Evolutionary conservation across 1,139 yeast genomes (phyloP), one percentile per base, ranked within the genome.

Genomic region (Pichia sp.): DNA sequence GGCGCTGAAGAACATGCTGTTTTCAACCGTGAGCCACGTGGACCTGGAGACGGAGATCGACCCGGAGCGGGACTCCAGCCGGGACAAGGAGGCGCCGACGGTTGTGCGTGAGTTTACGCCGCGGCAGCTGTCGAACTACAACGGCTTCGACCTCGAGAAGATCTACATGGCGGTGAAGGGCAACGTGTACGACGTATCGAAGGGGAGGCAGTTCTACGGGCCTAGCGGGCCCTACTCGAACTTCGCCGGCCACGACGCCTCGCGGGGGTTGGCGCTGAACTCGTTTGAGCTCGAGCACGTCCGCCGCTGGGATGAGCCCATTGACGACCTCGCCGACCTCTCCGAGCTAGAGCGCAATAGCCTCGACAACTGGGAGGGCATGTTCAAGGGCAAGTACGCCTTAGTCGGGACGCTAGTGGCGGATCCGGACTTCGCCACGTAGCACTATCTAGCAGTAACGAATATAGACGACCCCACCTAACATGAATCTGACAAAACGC

Each of bases 171-270:
- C 90, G 0, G 90, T 93, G 16, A 82, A 78, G 63, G 96, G 97
- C 2, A 84, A 80, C 48, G 97, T 93, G 4, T 93, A 81, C 67
- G 97, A 93, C 67, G 97, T 91, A 29, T 75, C 89, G 10, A 76
- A 78, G 29, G 96, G 97, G 0, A 81, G 91, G 59, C 79, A 83
- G 52, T 93, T 93, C 68, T 93, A 95, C 67, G 99, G 99, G 0
- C 99, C 99, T 3, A 91, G 95, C 27, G 97, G 98, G 0, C 96
- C 98, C 0, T 93, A 93, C 71, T 85, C 87, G 55, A 91, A 90
- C 67, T 93, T 93, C 75, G 98, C 98, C 1, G 99, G 99, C 3
- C 86, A 90, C 62, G 99, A 93, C 72, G 98, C 99, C 2, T 87
- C 96, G 2, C 76, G 99, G 61, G 99, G 99, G 0, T 78, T 93